Conservation (phyloP, 2,329 filamentous ascomycete species). For the Ceratocystis harringtonii region DNA sequence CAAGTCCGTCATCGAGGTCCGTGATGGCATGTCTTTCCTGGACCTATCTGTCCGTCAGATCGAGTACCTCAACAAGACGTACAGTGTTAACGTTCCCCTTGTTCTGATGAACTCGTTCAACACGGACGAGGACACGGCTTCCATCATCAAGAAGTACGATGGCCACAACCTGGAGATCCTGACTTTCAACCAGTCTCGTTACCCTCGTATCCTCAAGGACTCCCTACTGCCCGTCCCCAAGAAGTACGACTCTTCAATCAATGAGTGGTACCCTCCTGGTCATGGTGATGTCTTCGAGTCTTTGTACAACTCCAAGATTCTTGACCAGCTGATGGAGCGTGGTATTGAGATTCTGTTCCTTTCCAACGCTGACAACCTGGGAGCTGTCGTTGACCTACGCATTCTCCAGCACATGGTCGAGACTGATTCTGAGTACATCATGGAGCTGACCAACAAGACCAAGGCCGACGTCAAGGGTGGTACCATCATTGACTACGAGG, state of each 20-base stretch:
- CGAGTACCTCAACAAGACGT: constrained; percentile 97
- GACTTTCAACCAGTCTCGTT: constrained; percentile 98
- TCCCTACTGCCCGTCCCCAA: constrained; percentile 93
- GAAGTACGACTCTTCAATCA: constrained; percentile 69
- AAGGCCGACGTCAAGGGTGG: constrained; percentile 99
- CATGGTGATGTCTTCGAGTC: constrained; percentile 99
- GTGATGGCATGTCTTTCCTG: constrained; percentile 99
- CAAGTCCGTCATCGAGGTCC: constrained; percentile 98
- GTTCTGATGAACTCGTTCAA: constrained; percentile 99
- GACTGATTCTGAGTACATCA: constrained; percentile 94
- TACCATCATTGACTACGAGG: constrained; percentile 99
- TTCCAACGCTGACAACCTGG: constrained; percentile 97
- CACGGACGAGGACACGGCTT: constrained; percentile 92
- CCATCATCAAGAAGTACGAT: constrained; percentile 99
- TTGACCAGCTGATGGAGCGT: constrained; percentile 88
- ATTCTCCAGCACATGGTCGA: constrained; percentile 99
- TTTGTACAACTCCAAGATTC: constrained; percentile 95
- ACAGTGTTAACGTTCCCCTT: constrained; percentile 93
- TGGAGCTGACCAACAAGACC: constrained; percentile 99
- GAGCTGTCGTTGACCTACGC: constrained; percentile 91
- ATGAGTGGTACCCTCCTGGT: constrained; percentile 96
- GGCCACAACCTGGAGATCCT: constrained; percentile 99
- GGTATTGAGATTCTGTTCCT: constrained; percentile 97
- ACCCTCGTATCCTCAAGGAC: constrained; percentile 96
- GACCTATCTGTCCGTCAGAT: constrained; percentile 98